phyloP scores from a whole-genome alignment of 805 yeast genomes.

The Nakazawaea sp. region DNA sequence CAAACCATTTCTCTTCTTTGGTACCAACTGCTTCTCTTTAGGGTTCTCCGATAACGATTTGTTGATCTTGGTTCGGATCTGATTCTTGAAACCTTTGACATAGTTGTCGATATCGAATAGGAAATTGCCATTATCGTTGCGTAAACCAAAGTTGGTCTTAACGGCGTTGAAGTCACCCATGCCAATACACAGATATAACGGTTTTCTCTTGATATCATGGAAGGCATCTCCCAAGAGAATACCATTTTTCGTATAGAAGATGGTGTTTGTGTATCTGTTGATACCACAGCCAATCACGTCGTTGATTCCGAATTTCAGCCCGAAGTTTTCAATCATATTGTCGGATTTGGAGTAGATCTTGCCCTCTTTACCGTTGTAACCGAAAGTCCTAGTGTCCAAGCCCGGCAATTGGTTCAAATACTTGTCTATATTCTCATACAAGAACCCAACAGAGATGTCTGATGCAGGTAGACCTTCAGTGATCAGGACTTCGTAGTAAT shows the following conservation, averaged over 20 bases:
- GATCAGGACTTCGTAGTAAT: slow-evolving; percentile 44
- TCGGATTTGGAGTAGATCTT: slow-evolving; percentile 28
- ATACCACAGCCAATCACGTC: slow-evolving; percentile 84
- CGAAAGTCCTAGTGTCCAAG: slow-evolving; percentile 39
- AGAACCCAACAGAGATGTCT: slow-evolving; percentile 39
- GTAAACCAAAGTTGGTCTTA: slow-evolving; percentile 47
- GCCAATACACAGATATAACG: slow-evolving; percentile 44
- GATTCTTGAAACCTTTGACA: slow-evolving; percentile 29
- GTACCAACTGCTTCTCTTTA: slow-evolving; percentile 7
- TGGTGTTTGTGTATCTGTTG: slow-evolving; percentile 52
- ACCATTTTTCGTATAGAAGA: slow-evolving; percentile 83
- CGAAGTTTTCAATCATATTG: slow-evolving; percentile 30
- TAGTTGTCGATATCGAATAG: slow-evolving; percentile 43
- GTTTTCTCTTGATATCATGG: slow-evolving; percentile 30
- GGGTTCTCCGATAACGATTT: slow-evolving; percentile 9
- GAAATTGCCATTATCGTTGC: slow-evolving; percentile 26
- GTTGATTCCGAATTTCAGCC: slow-evolving; percentile 40
- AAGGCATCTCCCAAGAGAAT: slow-evolving; percentile 51
- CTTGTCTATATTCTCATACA: slow-evolving; percentile 23
- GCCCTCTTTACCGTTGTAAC: slow-evolving; percentile 49
- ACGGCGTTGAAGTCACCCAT: slow-evolving; percentile 35
- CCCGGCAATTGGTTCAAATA: slow-evolving; percentile 37
- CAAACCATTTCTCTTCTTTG: slow-evolving; percentile 6
- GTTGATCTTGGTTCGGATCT: slow-evolving; percentile 16
- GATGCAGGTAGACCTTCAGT: slow-evolving; percentile 27